These are phyloP conservation scores for Alternaria brassicae DNA, from an alignment of 2,329 filamentous ascomycete species.

Conservation along the genomic window DNA sequence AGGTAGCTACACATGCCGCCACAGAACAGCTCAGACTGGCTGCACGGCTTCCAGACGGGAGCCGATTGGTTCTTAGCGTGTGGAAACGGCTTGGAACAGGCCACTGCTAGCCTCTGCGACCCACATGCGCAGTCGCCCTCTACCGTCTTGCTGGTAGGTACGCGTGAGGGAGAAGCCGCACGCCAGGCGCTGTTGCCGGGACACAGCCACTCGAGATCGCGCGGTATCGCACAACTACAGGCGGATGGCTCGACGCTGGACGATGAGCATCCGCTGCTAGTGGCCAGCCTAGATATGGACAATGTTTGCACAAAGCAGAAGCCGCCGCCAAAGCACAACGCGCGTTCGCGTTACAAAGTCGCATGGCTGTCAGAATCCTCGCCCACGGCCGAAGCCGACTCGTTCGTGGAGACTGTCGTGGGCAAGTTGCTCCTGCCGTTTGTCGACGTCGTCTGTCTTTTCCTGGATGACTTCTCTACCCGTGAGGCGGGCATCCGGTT, in stretches of 20 bases:
- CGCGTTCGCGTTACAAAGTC: constrained; percentile 5
- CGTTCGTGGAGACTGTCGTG: constrained; percentile 12
- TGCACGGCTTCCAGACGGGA: constrained; percentile 12
- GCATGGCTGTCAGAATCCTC: constrained; percentile 3
- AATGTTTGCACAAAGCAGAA: constrained; percentile 5
- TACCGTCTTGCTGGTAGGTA: constrained; percentile 16
- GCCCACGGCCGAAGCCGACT: neutral
- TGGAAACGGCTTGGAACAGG: constrained; percentile 1
- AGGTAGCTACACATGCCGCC: constrained; percentile 11
- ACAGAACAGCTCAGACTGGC: constrained; percentile 9
- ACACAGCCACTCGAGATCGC: neutral
- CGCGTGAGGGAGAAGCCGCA: constrained; percentile 1
- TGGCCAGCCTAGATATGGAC: constrained; percentile 11
- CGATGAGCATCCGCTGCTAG: constrained; percentile 13
- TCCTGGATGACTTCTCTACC: constrained; percentile 21
- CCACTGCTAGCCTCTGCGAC: constrained; percentile 3
- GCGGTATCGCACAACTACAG: constrained; percentile 11
- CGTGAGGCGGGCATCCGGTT: constrained; percentile 7
- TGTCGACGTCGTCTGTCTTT: constrained; percentile 21
- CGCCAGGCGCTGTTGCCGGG: constrained; percentile 4
- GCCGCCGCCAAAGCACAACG: neutral
- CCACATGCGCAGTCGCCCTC: constrained; percentile 11
- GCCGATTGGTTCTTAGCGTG: constrained; percentile 17
- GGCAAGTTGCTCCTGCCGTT: constrained; percentile 19
- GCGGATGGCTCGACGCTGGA: neutral